A percentile compares a stretch with the other conserved stretches of the same genome.
phyloP scores from a whole-genome alignment of 1,284 basidiomycete species.

The Cronartium quercuum region DNA sequence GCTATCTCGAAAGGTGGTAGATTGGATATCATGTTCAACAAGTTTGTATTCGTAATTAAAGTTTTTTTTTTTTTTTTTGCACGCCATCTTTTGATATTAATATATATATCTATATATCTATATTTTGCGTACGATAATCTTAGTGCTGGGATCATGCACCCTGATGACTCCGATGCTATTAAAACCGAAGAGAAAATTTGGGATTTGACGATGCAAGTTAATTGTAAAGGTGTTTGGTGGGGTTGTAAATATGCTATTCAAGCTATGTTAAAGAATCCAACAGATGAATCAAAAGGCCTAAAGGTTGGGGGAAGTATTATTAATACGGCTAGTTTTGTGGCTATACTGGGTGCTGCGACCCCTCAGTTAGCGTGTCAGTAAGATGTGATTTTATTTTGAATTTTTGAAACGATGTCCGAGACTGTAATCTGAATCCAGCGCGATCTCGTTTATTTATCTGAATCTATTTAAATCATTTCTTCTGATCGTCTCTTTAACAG shows the following conservation, averaged over 20 bases:
- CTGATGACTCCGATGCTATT: conserved; percentile 82
- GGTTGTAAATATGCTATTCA: conserved; percentile 93
- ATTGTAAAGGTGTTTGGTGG: conserved; percentile 98
- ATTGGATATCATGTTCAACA: conserved; percentile 69
- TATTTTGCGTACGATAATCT: neutral
- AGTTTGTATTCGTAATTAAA: conserved; percentile 27
- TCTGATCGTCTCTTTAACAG: conserved; percentile 39
- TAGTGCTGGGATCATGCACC: conserved; percentile 79
- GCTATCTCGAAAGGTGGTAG: conserved; percentile 79
- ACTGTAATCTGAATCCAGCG: conserved; percentile 70
- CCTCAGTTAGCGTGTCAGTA: conserved; percentile 86
- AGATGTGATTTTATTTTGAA: neutral
- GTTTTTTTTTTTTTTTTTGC: conserved; percentile 53
- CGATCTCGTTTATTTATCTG: neutral
- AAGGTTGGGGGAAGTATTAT: conserved; percentile 85
- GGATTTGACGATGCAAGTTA: conserved; percentile 61
- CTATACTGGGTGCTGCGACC: conserved; percentile 84
- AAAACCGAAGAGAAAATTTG: conserved; percentile 94
- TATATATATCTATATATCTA: neutral
- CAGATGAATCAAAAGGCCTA: conserved; percentile 70
- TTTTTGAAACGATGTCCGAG: conserved; percentile 53
- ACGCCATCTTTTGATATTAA: conserved; percentile 66
- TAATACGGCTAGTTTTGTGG: conserved; percentile 94
- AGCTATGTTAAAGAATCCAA: conserved; percentile 86
- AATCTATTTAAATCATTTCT: conserved; percentile 33